Base-by-base conservation (phyloP, 305 asterid genomes). In the Fraxinus velutina region DNA sequence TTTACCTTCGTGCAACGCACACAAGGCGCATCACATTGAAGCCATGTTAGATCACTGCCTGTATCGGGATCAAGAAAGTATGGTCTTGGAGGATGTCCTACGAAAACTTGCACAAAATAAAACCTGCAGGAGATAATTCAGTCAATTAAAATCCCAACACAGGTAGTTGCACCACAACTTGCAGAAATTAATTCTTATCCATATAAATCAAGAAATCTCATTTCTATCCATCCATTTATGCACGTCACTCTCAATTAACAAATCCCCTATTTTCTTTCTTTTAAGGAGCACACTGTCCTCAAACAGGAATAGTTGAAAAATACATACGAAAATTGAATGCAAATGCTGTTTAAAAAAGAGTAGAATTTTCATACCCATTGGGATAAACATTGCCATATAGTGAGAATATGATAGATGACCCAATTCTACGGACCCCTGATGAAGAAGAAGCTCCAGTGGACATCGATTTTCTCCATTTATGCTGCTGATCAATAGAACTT, bases 21-120 rank as follows among this genome's bases (percentile, higher is more conserved):
- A 84, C 99, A 96, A 0, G 98, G 99, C 62, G 99, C 99, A 77
- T 96, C 97, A 68, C 99, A 96, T 85, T 96, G 99, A 84, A 96
- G 91, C 99, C 99, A 96, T 4, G 98, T 96, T 84, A 96, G 99
- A 82, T 96, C 98, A 82, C 98, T 96, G 68, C 99, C 99, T 0
- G 99, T 94, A 81, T 94, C 99, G 15, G 97, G 97, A 93, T 96
- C 99, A 84, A 96, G 97, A 84, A 92, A 95, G 83, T 90, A 93
- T 8, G 99, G 97, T 90, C 79, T 89, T 62, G 98, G 93, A 80
- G 99, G 97, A 36, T 92, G 87, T 50, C 99, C 99, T 80, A 95
- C 21, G 57, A 89, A 86, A 8, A 94, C 90, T 85, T 92, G 96
- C 33, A 84, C 98, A 87, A 92, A 95, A 86, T 94, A 95, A 88